Percentiles rank a stretch among this genome's conserved stretches.
phyloP scores from a whole-genome alignment of 129 eudicot genomes.

The Artemisia tridentata region DNA sequence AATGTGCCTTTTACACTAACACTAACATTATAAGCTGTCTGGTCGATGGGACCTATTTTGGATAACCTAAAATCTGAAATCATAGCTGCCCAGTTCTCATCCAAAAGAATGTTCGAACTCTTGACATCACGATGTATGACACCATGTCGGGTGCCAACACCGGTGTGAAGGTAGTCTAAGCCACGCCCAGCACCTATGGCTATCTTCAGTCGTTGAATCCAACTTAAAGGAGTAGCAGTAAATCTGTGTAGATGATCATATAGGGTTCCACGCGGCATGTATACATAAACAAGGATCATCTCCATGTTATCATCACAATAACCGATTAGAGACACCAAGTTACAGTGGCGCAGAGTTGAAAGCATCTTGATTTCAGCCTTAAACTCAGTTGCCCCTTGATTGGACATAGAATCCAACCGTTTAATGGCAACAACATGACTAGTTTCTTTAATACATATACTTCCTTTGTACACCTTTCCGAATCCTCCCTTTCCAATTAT shows the following conservation, averaged over 20 bases:
- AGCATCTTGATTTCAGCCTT: too few relatives aligned
- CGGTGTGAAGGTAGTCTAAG: conserved; percentile 35
- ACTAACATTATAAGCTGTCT: conserved; percentile 7
- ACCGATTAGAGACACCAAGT: too few relatives aligned
- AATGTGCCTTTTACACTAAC: conserved; percentile 33
- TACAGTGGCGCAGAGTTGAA: too few relatives aligned
- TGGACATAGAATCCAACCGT: too few relatives aligned
- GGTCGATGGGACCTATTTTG: conserved; percentile 22
- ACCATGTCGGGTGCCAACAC: conserved; percentile 21
- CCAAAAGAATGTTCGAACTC: conserved; percentile 37
- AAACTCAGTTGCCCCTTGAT: too few relatives aligned
- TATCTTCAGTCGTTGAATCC: conserved; percentile 32
- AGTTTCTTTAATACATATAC: too few relatives aligned
- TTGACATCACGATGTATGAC: conserved; percentile 40
- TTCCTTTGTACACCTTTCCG: not conserved
- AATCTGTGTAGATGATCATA: conserved; percentile 29
- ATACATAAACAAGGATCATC: too few relatives aligned
- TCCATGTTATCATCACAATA: too few relatives aligned
- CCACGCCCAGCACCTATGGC: conserved; percentile 33
- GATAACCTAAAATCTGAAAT: conserved; percentile 41
- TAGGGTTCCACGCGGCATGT: too few relatives aligned
- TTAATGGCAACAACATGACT: too few relatives aligned
- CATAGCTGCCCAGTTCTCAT: conserved; percentile 32
- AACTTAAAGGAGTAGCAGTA: conserved; percentile 11
- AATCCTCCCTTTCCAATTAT: not conserved